A percentile compares a stretch with the other conserved stretches of the same genome.
phyloP scores from a whole-genome alignment of 495 filamentous ascomycete genomes.

The Paragyromitra xinjiangensis region DNA sequence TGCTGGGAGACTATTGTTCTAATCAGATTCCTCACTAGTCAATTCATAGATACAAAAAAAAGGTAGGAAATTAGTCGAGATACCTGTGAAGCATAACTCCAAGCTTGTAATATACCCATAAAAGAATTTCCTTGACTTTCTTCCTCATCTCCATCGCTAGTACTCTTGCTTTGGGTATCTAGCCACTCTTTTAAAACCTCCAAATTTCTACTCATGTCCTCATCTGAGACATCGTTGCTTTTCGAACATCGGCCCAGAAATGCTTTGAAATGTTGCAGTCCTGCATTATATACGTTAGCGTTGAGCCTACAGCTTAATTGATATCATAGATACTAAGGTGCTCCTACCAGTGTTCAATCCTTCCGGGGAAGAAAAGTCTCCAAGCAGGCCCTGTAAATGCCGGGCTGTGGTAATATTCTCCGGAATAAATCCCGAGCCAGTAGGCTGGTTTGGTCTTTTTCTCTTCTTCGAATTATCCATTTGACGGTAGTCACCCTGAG shows the following conservation, averaged over 20 bases:
- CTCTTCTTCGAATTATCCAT: constrained; percentile 44
- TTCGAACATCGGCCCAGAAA: constrained; percentile 49
- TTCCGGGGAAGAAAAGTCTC: constrained; percentile 46
- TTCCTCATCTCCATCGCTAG: constrained; percentile 26
- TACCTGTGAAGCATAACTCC: constrained; percentile 57
- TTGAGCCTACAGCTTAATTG: background rate
- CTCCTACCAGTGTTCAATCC: constrained; percentile 46
- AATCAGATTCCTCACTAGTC: constrained; percentile 6
- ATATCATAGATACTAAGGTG: background rate
- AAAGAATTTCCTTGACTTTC: constrained; percentile 49
- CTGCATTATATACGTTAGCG: constrained; percentile 28
- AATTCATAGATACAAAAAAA: constrained; percentile 18
- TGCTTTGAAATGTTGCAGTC: constrained; percentile 47
- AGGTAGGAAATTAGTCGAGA: background rate
- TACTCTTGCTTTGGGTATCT: constrained; percentile 50
- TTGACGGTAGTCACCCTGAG: constrained; percentile 13
- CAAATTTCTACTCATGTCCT: constrained; percentile 38
- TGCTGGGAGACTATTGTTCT: constrained; percentile 49
- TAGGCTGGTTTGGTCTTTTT: constrained; percentile 19
- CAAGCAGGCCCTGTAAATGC: constrained; percentile 47
- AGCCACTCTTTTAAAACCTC: constrained; percentile 55
- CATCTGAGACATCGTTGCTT: constrained; percentile 35
- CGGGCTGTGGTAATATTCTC: constrained; percentile 41
- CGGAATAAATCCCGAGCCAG: background rate
- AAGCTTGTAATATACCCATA: constrained; percentile 49